These are phyloP conservation scores for Lindgomyces ingoldianus DNA, from an alignment of 495 filamentous ascomycete genomes.

Conservation along the genomic window DNA sequence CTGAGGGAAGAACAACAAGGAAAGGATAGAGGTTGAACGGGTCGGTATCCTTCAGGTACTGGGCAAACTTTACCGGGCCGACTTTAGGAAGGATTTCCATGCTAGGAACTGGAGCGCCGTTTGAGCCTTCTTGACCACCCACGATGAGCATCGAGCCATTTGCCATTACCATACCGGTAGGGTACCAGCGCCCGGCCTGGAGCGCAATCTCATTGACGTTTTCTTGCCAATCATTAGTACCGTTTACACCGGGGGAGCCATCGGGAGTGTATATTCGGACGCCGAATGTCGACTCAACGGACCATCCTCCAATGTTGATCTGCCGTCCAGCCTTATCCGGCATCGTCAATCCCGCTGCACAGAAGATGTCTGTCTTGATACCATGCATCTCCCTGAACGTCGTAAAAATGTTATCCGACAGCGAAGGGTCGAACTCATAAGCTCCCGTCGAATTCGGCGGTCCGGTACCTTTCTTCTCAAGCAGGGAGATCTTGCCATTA, in stretches of 20 bases:
- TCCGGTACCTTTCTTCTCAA: conserved; percentile 65
- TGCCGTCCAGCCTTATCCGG: conserved; percentile 65
- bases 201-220: conserved; percentile 58
- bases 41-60: conserved; percentile 62
- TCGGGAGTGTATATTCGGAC: conserved; percentile 64
- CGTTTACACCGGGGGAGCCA: conserved; percentile 55
- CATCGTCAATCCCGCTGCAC: conserved; percentile 59
- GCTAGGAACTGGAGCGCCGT: conserved; percentile 57
- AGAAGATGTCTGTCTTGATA: conserved; percentile 67
- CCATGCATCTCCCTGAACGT: conserved; percentile 62
- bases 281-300: conserved; percentile 61
- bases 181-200: conserved; percentile 65
- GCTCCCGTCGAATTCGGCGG: conserved; percentile 60
- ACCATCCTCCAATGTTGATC: conserved; percentile 66
- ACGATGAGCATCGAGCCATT: conserved; percentile 68
- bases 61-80: conserved; percentile 50
- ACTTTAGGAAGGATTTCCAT: conserved; percentile 61
- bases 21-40: conserved; percentile 67
- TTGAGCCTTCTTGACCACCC: conserved; percentile 63
- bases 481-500: conserved; percentile 64
- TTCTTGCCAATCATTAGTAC: conserved; percentile 66
- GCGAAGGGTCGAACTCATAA: conserved; percentile 61
- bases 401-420: conserved; percentile 47
- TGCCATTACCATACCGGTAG: conserved; percentile 63
- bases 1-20: conserved; percentile 56